Evolutionary conservation across 2,329 filamentous ascomycete species (phyloP).

Genomic region (Aspergillus fumigatus): DNA sequence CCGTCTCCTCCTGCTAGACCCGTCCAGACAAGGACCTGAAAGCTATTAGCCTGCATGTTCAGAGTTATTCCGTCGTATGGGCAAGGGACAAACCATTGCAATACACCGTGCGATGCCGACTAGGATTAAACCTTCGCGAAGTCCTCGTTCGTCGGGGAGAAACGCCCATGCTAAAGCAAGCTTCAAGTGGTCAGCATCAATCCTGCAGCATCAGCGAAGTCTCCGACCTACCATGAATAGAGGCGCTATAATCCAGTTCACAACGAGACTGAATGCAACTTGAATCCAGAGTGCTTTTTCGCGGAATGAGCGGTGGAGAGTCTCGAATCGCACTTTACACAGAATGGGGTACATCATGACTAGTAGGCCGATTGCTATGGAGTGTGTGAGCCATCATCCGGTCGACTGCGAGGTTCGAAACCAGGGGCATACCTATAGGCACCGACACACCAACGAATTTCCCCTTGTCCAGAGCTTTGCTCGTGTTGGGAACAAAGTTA

Average conservation of each 20-base stretch:
- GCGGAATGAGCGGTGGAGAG: constrained; percentile 62
- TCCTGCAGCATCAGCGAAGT: background rate
- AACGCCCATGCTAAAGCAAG: constrained; percentile 48
- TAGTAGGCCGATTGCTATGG: constrained; percentile 67
- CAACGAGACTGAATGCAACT: constrained; percentile 65
- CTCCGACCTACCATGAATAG: constrained; percentile 64
- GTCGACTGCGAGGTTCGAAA: background rate
- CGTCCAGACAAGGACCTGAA: constrained; percentile 68
- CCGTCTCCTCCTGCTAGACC: constrained; percentile 68
- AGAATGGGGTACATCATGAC: constrained; percentile 96
- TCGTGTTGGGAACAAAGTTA: constrained; percentile 64
- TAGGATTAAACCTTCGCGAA: constrained; percentile 66
- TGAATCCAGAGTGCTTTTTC: constrained; percentile 68
- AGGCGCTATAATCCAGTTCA: constrained; percentile 82
- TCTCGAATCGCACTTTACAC: constrained; percentile 78
- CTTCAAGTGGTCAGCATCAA: constrained; percentile 33
- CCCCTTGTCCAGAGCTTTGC: constrained; percentile 60
- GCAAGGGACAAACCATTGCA: constrained; percentile 63
- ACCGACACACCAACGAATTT: constrained; percentile 66
- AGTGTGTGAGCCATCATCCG: constrained; percentile 15
- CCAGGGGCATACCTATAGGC: constrained; percentile 52
- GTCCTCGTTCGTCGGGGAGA: constrained; percentile 46
- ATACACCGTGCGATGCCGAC: constrained; percentile 84
- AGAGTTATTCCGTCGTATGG: background rate
- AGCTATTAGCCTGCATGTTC: constrained; percentile 2